phyloP scores from a whole-genome alignment of 306 rosid species.

The Mucuna pruriens region DNA sequence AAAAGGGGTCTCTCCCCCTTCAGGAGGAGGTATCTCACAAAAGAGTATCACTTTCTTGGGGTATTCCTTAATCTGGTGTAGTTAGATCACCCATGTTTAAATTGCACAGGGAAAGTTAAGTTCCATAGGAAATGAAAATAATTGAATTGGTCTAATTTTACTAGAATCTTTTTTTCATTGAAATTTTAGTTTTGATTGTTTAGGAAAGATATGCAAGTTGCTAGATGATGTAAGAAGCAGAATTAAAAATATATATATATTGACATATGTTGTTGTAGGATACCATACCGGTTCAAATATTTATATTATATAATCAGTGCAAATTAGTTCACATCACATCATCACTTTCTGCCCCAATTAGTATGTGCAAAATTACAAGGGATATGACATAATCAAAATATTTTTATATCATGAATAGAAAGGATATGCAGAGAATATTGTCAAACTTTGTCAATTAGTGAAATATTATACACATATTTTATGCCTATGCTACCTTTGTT shows the following conservation, averaged over 20 bases:
- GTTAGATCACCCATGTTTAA: neutral
- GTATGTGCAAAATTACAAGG: neutral
- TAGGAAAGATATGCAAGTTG: conserved; percentile 18
- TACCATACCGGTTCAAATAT: neutral
- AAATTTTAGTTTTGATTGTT: neutral
- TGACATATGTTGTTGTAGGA: neutral
- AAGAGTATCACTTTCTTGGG: conserved; percentile 66
- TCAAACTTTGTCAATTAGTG: conserved; percentile 6
- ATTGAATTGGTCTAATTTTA: conserved; percentile 26
- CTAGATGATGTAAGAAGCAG: conserved; percentile 10
- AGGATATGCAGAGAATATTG: conserved; percentile 25
- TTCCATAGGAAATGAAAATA: neutral
- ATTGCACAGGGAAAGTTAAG: neutral
- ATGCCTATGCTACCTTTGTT: neutral
- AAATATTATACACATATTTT: neutral
- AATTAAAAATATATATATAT: neutral
- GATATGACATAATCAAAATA: conserved; percentile 31
- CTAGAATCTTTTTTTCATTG: neutral
- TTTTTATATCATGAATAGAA: conserved; percentile 9
- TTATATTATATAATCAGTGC: conserved; percentile 1
- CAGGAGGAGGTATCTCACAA: conserved; percentile 85
- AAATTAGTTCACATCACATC: neutral
- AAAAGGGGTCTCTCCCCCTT: conserved; percentile 86
- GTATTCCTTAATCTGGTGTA: conserved; percentile 64
- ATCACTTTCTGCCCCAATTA: conserved; percentile 4